Base-by-base conservation (phyloP, 306 rosid genomes). In the Ormosia emarginata region DNA sequence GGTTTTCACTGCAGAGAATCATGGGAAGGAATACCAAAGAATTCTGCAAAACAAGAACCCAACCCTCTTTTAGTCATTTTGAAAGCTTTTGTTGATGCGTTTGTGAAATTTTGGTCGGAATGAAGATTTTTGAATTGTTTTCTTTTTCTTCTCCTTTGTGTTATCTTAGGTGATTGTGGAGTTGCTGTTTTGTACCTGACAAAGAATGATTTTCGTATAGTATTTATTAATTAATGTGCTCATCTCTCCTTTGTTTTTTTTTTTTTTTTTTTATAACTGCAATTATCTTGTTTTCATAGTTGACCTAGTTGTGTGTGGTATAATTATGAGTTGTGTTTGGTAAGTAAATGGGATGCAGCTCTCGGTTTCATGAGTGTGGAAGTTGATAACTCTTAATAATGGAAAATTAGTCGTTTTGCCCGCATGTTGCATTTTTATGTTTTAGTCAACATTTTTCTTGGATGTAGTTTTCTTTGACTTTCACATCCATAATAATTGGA, bases 51-150 rank as follows among this genome's bases (percentile, higher is more conserved):
- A 74, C 83, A 58, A 32, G 89, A 86, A 80, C 63, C 52, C 68
- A 92, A 91, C 82, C 95, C 94, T 3, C 59, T 96, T 71, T 71
- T 91, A 56, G 86, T 81, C 46, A 77, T 87, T 41, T 69, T 92
- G 36, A 94, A 84, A 81, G 88, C 88, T 29, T 82, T 90, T 53
- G 75, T 90, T 13, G 84, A 86, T 15, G 92, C 97, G 18, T 75
- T 96, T 29, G 89, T 86, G 66, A 93, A 91, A 78, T 88, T 93
- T 87, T 96, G 96, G 94, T 85, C 98, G 2, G 94, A 86, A 63
- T 95, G 85, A 90, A 76, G 30, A 59, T 79, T 82, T 71, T 79
- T 33, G 47, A 6, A 24, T 15, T 57, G 15, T 68, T 86, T 63
- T 71, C 15, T 65, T 30, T 67, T 67, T n/a, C 76, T 65, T 75